These are phyloP conservation scores for Aureobasidium sp. DNA, from an alignment of 2,329 filamentous ascomycete species.

Conservation along the genomic window DNA sequence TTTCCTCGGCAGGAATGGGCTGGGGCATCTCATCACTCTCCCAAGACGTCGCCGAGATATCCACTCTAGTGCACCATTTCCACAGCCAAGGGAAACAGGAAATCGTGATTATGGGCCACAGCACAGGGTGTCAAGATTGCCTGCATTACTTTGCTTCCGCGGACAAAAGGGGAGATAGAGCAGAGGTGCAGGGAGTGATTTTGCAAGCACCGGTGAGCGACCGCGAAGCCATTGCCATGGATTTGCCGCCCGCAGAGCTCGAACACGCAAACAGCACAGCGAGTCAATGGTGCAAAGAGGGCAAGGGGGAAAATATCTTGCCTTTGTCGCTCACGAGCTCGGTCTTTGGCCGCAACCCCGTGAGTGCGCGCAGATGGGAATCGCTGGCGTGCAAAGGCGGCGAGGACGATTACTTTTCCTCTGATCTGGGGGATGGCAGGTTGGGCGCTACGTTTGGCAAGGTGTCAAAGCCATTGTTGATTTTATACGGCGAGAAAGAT, in stretches of 20 bases:
- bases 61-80: conserved; percentile 43
- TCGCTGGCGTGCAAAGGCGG: conserved; percentile 51
- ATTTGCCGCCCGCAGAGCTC: conserved; percentile 37
- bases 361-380: conserved; percentile 51
- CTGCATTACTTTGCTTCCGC: conserved; percentile 50
- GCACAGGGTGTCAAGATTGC: conserved; percentile 60
- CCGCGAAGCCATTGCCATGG: conserved; percentile 51
- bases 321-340: conserved; percentile 27
- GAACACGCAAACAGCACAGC: conserved; percentile 37
- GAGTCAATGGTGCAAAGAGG: conserved; percentile 46
- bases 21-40: conserved; percentile 47
- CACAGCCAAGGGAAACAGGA: conserved; percentile 35
- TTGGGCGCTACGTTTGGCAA: conserved; percentile 57
- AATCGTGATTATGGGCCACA: conserved; percentile 61
- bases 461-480: conserved; percentile 49
- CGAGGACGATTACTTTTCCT: conserved; percentile 84
- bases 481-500: conserved; percentile 58
- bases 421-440: conserved; percentile 54
- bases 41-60: conserved; percentile 47
- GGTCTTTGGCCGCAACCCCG: conserved; percentile 29
- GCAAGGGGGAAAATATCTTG: conserved; percentile 48
- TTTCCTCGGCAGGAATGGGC: conserved; percentile 44
- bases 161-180: conserved; percentile 33
- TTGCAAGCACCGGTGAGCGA: conserved; percentile 75
- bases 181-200: conserved; percentile 61